A percentile compares a stretch with the other conserved stretches of the same genome.
These are phyloP conservation scores for Arachis hypogaea DNA, from an alignment of 306 rosid species.

Conservation along the genomic window DNA sequence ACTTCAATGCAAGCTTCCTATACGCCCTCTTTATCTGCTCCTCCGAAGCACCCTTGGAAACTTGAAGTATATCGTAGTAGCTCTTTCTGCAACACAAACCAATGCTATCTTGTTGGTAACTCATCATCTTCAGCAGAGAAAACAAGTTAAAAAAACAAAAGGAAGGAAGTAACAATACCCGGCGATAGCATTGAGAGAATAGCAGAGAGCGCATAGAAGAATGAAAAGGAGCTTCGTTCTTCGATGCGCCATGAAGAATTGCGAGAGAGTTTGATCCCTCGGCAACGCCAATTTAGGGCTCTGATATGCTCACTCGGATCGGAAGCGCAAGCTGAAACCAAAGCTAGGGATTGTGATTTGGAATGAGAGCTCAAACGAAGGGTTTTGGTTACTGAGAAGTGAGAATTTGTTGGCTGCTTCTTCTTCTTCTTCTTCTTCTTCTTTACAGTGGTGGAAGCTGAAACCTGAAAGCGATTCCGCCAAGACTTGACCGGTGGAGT, in stretches of 20 bases:
- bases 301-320: slow-evolving; percentile 26
- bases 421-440: neutral
- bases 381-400: neutral
- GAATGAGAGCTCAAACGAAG: slow-evolving; percentile 6
- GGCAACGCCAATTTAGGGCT: slow-evolving; percentile 26
- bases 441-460: slow-evolving; percentile 16
- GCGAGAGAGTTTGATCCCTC: slow-evolving; percentile 47
- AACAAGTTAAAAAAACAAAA: neutral
- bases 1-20: slow-evolving; percentile 93
- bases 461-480: slow-evolving; percentile 39
- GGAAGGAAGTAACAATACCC: slow-evolving; percentile 44
- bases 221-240: slow-evolving; percentile 55
- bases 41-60: slow-evolving; percentile 82
- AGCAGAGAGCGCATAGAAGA: slow-evolving; percentile 61
- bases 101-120: neutral
- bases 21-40: slow-evolving; percentile 97
- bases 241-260: slow-evolving; percentile 73
- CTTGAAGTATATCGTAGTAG: slow-evolving; percentile 84
- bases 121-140: neutral
- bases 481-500: slow-evolving; percentile 36
- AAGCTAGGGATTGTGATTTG: slow-evolving; percentile 33
- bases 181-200: slow-evolving; percentile 69
- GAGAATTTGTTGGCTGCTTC: slow-evolving; percentile 7
- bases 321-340: neutral
- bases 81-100: slow-evolving; percentile 59